Base-by-base conservation (phyloP, 1,139 yeast species). In the Kurtzmaniella quercitrusa region DNA sequence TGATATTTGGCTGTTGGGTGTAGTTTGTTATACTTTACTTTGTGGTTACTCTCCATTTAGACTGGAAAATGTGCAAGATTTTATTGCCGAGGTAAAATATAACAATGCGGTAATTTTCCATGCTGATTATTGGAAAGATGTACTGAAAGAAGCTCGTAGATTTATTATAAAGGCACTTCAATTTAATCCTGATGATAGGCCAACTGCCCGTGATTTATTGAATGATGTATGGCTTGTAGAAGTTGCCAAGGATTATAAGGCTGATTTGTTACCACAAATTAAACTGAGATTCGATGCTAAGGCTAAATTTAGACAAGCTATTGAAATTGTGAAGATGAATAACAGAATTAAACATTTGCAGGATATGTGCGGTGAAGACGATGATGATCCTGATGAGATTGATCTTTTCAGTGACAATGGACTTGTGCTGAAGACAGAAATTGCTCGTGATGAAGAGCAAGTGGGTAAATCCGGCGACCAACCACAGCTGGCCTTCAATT, bases 1-100 rank as follows among this genome's bases (percentile, higher is more conserved):
- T 62, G 97, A 90, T 60, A 76, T 90, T 39, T 90, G 97, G 97
- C 85, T 95, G 1, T 63, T 90, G 39, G 97, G 97, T 19, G 96
- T 90, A 9, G 87, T 93, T 43, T 81, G 96, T 1, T 93, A 90
- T 63, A 90, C 97, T 0, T 69, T 91, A 43, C 73, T 93, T 42
- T 89, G 95, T 56, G 98, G 98, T 1, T 90, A 90, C 62, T 85
- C 95, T 8, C 97, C 98, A 3, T 90, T 91, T 65, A 70, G 91
- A 41, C 81, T 96, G 1, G 96, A 91, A 57, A 85, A 80, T 46
- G 89, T 86, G 3, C 78, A 76, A 44, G 95, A 87, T 50, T 91
- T 91, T 58, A 66, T 91, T 41, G 77, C 76, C 41, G 98, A 91
- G 60, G 95, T 89, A 41, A 66, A 71, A 49, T 65, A 75, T 50